These are phyloP conservation scores for Kingdonia uniflora DNA, from an alignment of 164 flowering plant species.

Conservation along the genomic window DNA sequence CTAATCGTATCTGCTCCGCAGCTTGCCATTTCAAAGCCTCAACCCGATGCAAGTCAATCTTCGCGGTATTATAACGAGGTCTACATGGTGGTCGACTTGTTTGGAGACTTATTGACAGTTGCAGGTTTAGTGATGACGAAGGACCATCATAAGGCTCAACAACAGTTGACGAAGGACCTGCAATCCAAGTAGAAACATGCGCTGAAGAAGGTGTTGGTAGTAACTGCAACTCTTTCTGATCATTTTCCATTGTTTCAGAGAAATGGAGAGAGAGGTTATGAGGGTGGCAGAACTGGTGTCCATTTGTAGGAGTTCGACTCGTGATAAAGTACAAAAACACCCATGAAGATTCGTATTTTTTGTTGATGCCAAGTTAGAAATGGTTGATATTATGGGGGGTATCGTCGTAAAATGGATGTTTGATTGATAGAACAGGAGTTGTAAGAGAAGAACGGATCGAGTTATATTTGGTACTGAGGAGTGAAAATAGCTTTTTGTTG, in stretches of 20 bases:
- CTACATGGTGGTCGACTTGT: conserved; percentile 23
- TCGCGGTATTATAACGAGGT: conserved; percentile 8
- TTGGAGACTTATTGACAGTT: conserved; percentile 59
- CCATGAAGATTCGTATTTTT: conserved; percentile 3
- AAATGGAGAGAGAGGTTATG: conserved; percentile 7
- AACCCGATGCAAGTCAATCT: conserved; percentile 18
- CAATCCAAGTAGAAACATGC: conserved; percentile 9
- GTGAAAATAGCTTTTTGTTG: neutral
- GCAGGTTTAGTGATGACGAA: conserved; percentile 41
- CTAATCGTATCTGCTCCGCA: conserved; percentile 76
- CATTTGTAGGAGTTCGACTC: conserved; percentile 12
- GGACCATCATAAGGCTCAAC: conserved; percentile 15
- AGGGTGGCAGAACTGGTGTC: conserved; percentile 22
- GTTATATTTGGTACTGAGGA: conserved; percentile 15
- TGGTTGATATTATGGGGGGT: too few species aligned
- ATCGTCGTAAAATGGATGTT: too few species aligned
- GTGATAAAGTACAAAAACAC: conserved; percentile 10
- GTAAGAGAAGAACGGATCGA: conserved; percentile 34
- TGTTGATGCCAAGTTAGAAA: too few species aligned
- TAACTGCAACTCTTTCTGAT: conserved; percentile 51
- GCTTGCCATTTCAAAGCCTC: conserved; percentile 77
- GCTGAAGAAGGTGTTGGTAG: conserved; percentile 39
- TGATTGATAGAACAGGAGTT: neutral
- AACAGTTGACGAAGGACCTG: conserved; percentile 15
- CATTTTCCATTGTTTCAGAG: conserved; percentile 34